Base-by-base conservation (phyloP, 148 eudicot genomes). In the Heliosperma pusillum region DNA sequence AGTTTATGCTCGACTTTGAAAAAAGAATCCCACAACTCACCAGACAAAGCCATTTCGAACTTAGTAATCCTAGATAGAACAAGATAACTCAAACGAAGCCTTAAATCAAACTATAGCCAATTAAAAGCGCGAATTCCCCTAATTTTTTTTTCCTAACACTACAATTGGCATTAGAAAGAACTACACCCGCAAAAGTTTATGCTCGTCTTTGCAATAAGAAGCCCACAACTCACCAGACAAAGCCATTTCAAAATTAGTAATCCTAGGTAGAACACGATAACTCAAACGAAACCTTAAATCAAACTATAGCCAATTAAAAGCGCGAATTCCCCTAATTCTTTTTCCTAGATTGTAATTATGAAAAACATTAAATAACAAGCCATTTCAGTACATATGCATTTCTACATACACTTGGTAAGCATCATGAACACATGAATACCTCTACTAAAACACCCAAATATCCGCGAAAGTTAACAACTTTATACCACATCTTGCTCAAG, bases 371-470 rank as follows among this genome's bases (percentile, higher is more conserved):
- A 53, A 50, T 42, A 57, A 50, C 16, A 27, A 17, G 40, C 11
- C 67, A 65, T 22, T 17, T 11, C 13, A 33, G 9, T 26, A 45
- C 75, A 65, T 56, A 71, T 13, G 55, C 81, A 75, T 78, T 78
- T 79, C 67, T 3, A 66, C 82, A 75, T 76, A 82, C 80, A 79
- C 69, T 52, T 71, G 79, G 85, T 71, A 60, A 25, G 82, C 85
- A 76, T 59, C 19, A 79, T 11, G 22, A 11, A 19, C 25, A 19
- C 19, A 79, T 11, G 22, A 11, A 19, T 33, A 19, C 2, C 73
- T 59, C 73, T 59, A 50, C 63, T 17, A 50, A 40, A 47, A 74
- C 10, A 19, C 5, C 19, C 22, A 16, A 71, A 44, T 11, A 56
- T 33, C 4, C 33, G 5, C 4, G 0, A 16, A 25, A 66, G 59